Conservation (phyloP, 805 yeast genomes). For the Myxozyma udenii region DNA sequence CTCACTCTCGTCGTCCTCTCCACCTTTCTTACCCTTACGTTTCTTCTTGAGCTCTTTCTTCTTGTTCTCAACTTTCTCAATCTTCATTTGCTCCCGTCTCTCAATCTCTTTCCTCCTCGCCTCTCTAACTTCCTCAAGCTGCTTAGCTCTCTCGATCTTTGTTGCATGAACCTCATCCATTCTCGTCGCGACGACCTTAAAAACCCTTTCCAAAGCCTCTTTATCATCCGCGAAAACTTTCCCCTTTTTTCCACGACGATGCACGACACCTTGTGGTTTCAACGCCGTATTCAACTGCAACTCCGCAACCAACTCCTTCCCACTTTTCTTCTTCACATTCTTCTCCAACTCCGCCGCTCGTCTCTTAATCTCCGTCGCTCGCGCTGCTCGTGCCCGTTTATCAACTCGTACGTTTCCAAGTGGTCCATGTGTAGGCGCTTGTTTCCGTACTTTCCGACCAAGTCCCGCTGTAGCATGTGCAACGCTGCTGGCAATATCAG, state of each 20-base stretch:
- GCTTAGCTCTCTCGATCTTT: slow-evolving; percentile 82
- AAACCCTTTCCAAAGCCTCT: slow-evolving; percentile 67
- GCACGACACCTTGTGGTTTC: slow-evolving; percentile 73
- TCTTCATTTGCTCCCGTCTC: slow-evolving; percentile 69
- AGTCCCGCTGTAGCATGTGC: slow-evolving; percentile 6
- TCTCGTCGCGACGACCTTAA: slow-evolving; percentile 47
- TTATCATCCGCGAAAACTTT: slow-evolving; percentile 49
- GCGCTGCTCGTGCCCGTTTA: not conserved
- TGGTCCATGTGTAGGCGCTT: slow-evolving; percentile 18
- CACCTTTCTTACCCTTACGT: slow-evolving; percentile 49
- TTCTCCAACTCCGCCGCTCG: slow-evolving; percentile 7
- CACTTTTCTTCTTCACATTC: slow-evolving; percentile 10
- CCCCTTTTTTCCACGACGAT: slow-evolving; percentile 72
- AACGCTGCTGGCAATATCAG: slow-evolving; percentile 7
- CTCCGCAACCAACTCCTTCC: slow-evolving; percentile 17
- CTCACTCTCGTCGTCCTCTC: not conserved
- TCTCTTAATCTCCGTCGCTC: slow-evolving; percentile 11
- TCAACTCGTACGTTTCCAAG: slow-evolving; percentile 22
- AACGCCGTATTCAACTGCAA: slow-evolving; percentile 70
- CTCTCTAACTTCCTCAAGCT: slow-evolving; percentile 86
- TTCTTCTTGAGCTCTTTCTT: slow-evolving; percentile 66
- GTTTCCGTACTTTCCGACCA: slow-evolving; percentile 14
- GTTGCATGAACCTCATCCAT: slow-evolving; percentile 85
- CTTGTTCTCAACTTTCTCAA: slow-evolving; percentile 66
- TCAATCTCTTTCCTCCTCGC: slow-evolving; percentile 84